phyloP scores from a whole-genome alignment of 2,329 filamentous ascomycete species.

The Colletotrichum gigasporum region DNA sequence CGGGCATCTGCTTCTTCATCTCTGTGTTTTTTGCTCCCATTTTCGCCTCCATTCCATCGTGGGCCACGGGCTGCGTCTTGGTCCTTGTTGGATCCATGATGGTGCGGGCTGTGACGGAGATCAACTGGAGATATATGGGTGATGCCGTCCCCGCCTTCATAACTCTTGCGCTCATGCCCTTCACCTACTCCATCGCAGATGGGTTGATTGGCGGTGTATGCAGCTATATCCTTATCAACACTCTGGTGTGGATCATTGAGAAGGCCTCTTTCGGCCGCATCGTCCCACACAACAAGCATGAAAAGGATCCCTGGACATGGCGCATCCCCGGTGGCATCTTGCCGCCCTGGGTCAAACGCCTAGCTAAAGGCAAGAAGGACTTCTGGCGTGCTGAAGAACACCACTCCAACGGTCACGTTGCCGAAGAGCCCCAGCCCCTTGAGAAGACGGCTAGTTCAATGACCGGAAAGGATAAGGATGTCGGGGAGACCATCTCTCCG shows the following conservation, averaged over 20 bases:
- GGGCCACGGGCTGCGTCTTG: conserved; percentile 90
- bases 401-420: conserved; percentile 31
- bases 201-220: conserved; percentile 84
- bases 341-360: conserved; percentile 76
- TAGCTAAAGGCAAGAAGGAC: conserved; percentile 73
- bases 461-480: conserved; percentile 22
- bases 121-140: conserved; percentile 89
- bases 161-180: conserved; percentile 86
- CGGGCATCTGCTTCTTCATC: conserved; percentile 86
- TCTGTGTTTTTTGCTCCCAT: conserved; percentile 91
- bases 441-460: conserved; percentile 35
- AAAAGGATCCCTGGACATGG: conserved; percentile 85
- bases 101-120: conserved; percentile 79
- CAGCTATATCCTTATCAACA: conserved; percentile 81
- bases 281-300: conserved; percentile 76
- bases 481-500: conserved; percentile 27
- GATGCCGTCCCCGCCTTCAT: conserved; percentile 87
- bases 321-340: conserved; percentile 78
- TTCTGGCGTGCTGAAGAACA: conserved; percentile 69
- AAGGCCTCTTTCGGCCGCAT: conserved; percentile 74
- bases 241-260: conserved; percentile 74
- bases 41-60: conserved; percentile 88
- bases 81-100: conserved; percentile 90
- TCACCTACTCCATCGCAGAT: conserved; percentile 89
- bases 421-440: conserved; percentile 24